Evolutionary conservation across 169 alveolate species (phyloP).

Genomic region (Plasmodium inui): DNA sequence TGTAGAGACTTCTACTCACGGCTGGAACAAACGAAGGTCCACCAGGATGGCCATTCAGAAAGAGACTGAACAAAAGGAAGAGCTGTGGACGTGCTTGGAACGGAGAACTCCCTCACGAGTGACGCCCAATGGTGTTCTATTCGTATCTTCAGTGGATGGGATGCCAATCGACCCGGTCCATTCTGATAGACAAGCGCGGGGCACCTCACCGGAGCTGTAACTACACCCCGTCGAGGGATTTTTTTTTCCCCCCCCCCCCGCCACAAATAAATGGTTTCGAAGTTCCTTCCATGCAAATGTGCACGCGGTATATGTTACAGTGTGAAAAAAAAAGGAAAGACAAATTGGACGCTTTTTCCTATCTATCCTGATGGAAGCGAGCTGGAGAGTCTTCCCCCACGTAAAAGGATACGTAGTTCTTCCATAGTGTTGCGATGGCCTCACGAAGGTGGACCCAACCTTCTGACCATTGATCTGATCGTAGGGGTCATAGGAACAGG

Average conservation of each 20-base stretch:
- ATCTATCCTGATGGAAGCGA: not conserved
- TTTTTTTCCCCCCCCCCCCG: not conserved
- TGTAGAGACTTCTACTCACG: not conserved
- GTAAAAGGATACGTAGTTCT: not conserved
- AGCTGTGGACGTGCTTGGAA: not conserved
- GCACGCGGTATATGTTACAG: not conserved
- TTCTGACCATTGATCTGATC: not conserved
- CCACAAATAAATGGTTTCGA: not conserved
- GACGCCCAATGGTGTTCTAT: not conserved
- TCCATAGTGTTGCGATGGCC: not conserved
- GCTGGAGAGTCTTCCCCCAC: not conserved
- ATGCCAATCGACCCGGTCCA: not conserved
- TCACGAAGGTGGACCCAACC: not conserved
- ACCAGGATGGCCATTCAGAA: not conserved
- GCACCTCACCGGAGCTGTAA: not conserved
- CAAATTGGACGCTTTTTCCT: not conserved
- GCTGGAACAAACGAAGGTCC: not conserved
- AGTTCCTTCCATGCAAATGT: not conserved
- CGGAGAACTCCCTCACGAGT: not conserved
- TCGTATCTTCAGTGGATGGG: not conserved
- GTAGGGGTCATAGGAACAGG: not conserved
- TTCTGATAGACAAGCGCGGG: not conserved
- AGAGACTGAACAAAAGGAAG: not conserved
- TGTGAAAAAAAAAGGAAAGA: not conserved
- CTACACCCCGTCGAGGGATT: not conserved